These are phyloP conservation scores for Rhododendron williamsianum DNA, from an alignment of 148 eudicot genomes.

Conservation along the genomic window DNA sequence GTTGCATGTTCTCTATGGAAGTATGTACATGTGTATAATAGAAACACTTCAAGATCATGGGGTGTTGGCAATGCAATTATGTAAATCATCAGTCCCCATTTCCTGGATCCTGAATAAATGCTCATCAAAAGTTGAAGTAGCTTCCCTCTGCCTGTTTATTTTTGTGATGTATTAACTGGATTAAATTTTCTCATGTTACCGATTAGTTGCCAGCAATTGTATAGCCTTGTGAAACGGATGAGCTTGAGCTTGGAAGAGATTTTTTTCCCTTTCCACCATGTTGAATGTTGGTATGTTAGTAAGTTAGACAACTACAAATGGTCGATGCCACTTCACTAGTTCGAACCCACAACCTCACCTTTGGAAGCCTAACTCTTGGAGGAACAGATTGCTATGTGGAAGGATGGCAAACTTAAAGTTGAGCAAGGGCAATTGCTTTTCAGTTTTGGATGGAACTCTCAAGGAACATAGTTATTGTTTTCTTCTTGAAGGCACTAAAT, in stretches of 20 bases:
- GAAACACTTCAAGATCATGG: neutral
- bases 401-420: neutral
- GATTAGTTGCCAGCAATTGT: neutral
- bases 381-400: neutral
- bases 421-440: neutral
- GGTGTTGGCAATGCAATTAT: neutral
- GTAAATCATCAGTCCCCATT: neutral
- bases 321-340: neutral
- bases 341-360: neutral
- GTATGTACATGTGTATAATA: neutral
- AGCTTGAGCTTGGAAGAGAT: neutral
- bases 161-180: neutral
- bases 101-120: neutral
- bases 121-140: neutral
- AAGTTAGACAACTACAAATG: neutral
- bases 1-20: neutral
- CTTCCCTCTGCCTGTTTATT: neutral
- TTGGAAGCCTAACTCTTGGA: neutral
- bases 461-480: neutral
- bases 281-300: neutral
- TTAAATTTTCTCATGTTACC: neutral
- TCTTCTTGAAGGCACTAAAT: neutral
- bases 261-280: neutral
- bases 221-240: neutral
- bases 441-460: neutral